Base-by-base conservation (phyloP, 495 filamentous ascomycete genomes). In the Coniosporium apollinis region DNA sequence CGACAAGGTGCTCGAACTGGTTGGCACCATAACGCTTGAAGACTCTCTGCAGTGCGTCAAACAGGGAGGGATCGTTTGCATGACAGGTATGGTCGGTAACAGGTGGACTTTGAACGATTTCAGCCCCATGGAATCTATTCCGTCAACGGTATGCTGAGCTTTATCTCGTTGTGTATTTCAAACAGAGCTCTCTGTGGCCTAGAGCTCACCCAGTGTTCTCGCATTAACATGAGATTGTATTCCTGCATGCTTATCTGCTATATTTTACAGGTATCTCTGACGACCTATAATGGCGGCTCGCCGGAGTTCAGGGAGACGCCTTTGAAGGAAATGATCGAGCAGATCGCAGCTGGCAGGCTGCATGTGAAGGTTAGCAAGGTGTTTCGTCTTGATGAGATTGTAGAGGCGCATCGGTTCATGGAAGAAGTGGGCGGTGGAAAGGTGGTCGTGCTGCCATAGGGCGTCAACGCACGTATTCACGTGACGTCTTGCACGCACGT, bases 51-150 rank as follows among this genome's bases (percentile, higher is more conserved):
- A 51, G 19, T 61, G 57, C 38, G 47, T 47, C 1, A 47, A 49
- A 28, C 32, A 47, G 14, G 55, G 57, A 7, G 66, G 67, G 0
- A 57, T 55, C 15, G 58, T 67, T 3, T 68, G 60, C 48, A 56
- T 67, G 56, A 57, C 61, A 0, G 67, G 64, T 1, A 67, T 71
- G 19, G 59, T 66, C 19, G 64, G 65, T 1, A 63, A 66, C 29
- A 48, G 57, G 30, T 64, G 62, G 59, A 30, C 39, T 7, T 38
- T 59, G 21, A 47, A 58, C 3, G 48, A 58, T 3, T 59, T 64
- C 24, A 54, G 46, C 38, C 64, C 64, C 0, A 64, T 68, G 60
- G 57, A 50, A 5, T 28, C 45, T 10, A 59, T 71, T 22, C 62
- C 63, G 2, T 59, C 48, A 2, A 47, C 51, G 21, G 57, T 63